Base-by-base conservation (phyloP, 805 yeast genomes). In the Cyberlindnera euphorbiiphila region DNA sequence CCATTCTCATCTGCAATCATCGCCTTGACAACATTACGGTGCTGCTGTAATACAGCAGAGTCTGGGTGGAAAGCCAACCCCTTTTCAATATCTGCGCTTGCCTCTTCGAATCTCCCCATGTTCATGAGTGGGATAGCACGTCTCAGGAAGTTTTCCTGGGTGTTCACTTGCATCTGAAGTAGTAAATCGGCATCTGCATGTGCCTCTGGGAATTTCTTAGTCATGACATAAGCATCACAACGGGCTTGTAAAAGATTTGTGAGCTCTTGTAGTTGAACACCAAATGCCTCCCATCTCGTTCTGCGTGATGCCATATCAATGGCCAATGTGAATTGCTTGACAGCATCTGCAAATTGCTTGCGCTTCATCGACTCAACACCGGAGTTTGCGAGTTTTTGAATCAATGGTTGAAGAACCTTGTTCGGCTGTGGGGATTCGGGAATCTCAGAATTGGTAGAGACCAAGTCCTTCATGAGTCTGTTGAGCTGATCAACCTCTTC, bases 211-310 rank as follows among this genome's bases (percentile, higher is more conserved):
- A 67, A 76, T 36, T 76, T 66, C 27, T 73, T 69, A 36, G 68
- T 61, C 56, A 78, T 67, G 53, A 82, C 62, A 47, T 74, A 68
- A 0, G 88, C 78, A 53, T 84, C 94, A 18, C 85, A 73, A 45
- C 89, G 69, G 34, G 84, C 78, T 68, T 79, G 78, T 37, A 84
- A 60, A 54, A 83, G 74, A 48, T 78, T 70, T 29, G 76, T 69
- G 34, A 81, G 59, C 56, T 84, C 93, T 56, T 78, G 84, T 34
- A 83, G 57, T 19, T 85, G 81, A 12, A 81, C 70, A 44, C 77
- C 87, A 57, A 84, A 84, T 5, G 82, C 67, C 54, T 84, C 93
- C 64, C 81, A 82, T 54, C 81, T 79, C 28, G 81, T 73, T 59
- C 93, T 71, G 49, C 81, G 78, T 32, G 68, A 58, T 12, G 82